A percentile compares a stretch with the other conserved stretches of the same genome.
phyloP scores from a whole-genome alignment of 257 asterid genomes.

The Plantago major region DNA sequence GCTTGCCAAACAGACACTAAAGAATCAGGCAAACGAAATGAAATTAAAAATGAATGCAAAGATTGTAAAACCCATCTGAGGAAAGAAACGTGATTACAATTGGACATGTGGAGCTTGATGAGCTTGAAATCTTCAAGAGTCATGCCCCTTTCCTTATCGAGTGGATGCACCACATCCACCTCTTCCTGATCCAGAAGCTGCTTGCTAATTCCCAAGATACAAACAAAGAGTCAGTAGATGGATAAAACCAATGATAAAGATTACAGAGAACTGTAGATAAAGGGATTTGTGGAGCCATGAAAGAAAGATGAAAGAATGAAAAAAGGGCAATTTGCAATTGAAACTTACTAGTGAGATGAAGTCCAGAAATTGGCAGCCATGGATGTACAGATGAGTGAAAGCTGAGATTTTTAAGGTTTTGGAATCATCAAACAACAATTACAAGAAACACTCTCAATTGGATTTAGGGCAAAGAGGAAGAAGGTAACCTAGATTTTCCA shows the following conservation, averaged over 20 bases:
- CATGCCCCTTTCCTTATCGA: slow-evolving; percentile 79
- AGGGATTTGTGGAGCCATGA: no score
- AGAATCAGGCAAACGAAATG: no score
- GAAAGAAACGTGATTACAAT: slow-evolving; percentile 36
- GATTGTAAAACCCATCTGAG: not conserved
- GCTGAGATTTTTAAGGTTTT: no score
- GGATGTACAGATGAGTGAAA: slow-evolving; percentile 4
- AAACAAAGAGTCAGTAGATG: not conserved
- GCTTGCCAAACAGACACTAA: no score
- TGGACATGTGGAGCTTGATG: slow-evolving; percentile 77
- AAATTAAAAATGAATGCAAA: not conserved
- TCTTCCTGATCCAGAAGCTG: slow-evolving; percentile 79
- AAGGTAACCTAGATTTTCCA: no score
- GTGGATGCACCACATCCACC: slow-evolving; percentile 68
- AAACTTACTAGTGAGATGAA: slow-evolving; percentile 75
- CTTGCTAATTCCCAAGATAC: slow-evolving; percentile 38
- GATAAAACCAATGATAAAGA: not conserved
- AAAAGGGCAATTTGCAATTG: not conserved
- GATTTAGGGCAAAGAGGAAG: no score
- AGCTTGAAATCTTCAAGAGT: slow-evolving; percentile 87
- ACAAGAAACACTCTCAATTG: no score
- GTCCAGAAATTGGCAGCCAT: slow-evolving; percentile 99
- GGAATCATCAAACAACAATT: no score
- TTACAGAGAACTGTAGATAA: not conserved
- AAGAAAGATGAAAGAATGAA: no score